Conservation (phyloP, 2,329 filamentous ascomycete genomes). For the Aspergillus oerlinghausenensis region DNA sequence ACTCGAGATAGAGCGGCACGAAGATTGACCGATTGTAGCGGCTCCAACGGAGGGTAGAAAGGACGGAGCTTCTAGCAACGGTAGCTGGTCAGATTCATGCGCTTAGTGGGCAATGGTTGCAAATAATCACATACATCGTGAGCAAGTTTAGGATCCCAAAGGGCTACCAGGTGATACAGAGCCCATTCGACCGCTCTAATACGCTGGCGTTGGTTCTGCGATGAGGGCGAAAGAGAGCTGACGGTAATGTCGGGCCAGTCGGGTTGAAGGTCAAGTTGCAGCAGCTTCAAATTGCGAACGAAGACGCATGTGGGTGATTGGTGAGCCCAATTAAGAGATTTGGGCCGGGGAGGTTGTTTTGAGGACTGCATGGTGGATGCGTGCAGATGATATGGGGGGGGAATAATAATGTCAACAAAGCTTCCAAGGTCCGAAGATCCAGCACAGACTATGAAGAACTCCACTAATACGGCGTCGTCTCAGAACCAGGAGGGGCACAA, state of each 20-base stretch:
- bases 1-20: constrained; percentile 76
- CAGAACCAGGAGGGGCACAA: not conserved
- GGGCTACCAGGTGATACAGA: constrained; percentile 76
- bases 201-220: constrained; percentile 74
- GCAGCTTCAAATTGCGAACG: constrained; percentile 74
- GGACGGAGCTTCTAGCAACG: constrained; percentile 71
- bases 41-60: constrained; percentile 86
- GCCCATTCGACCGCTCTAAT: constrained; percentile 84
- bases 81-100: constrained; percentile 1
- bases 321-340: constrained; percentile 34
- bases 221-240: constrained; percentile 65
- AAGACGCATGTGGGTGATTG: constrained; percentile 62
- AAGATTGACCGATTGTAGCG: constrained; percentile 84
- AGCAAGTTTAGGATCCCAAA: constrained; percentile 77
- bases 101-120: not conserved
- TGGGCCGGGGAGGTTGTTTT: constrained; percentile 26
- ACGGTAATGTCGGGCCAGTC: constrained; percentile 77
- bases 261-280: constrained; percentile 68
- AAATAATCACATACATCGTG: constrained; percentile 53
- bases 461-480: not conserved
- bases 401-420: constrained; percentile 17
- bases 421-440: constrained; percentile 9
- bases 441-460: not conserved
- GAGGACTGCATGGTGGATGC: constrained; percentile 29
- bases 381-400: not conserved